These are phyloP conservation scores for Rutstroemia sp. DNA, from an alignment of 2,329 filamentous ascomycete genomes.

Conservation along the genomic window DNA sequence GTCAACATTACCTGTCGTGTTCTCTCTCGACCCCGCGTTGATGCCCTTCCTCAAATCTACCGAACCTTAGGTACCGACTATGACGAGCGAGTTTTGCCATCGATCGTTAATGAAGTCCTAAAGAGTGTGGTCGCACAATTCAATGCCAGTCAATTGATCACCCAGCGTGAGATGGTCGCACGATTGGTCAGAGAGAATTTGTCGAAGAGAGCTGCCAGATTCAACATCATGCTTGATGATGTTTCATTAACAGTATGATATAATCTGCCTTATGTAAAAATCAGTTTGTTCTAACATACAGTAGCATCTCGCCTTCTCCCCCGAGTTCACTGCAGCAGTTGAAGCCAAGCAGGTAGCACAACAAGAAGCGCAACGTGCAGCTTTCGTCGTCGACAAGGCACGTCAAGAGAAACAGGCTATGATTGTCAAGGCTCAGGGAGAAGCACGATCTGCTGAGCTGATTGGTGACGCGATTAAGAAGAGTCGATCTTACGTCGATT, in stretches of 20 bases:
- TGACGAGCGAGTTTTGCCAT: constrained; percentile 91
- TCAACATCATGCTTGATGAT: constrained; percentile 97
- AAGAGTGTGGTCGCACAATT: constrained; percentile 99
- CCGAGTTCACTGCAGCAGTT: constrained; percentile 66
- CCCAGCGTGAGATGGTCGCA: constrained; percentile 95
- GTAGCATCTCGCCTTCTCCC: constrained; percentile 65
- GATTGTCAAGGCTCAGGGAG: constrained; percentile 97
- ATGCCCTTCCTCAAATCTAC: constrained; percentile 93
- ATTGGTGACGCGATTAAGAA: constrained; percentile 99
- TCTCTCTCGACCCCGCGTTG: constrained; percentile 80
- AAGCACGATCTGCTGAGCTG: constrained; percentile 93
- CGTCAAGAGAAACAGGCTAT: constrained; percentile 99
- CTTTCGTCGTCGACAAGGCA: constrained; percentile 97
- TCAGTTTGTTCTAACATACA: background rate
- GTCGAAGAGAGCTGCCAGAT: constrained; percentile 80
- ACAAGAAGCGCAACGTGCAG: constrained; percentile 94
- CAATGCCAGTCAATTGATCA: constrained; percentile 97
- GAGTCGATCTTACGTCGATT: constrained; percentile 90
- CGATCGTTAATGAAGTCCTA: constrained; percentile 96
- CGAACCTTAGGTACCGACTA: constrained; percentile 92
- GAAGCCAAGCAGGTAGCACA: constrained; percentile 70
- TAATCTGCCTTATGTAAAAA: background rate
- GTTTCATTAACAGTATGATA: constrained; percentile 81
- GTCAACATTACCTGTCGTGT: constrained; percentile 99
- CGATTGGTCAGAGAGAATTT: constrained; percentile 88